A percentile compares a stretch with the other conserved stretches of the same genome.
Evolutionary conservation across 2,329 filamentous ascomycete species (phyloP).

Genomic region (Fusarium incarnatum): DNA sequence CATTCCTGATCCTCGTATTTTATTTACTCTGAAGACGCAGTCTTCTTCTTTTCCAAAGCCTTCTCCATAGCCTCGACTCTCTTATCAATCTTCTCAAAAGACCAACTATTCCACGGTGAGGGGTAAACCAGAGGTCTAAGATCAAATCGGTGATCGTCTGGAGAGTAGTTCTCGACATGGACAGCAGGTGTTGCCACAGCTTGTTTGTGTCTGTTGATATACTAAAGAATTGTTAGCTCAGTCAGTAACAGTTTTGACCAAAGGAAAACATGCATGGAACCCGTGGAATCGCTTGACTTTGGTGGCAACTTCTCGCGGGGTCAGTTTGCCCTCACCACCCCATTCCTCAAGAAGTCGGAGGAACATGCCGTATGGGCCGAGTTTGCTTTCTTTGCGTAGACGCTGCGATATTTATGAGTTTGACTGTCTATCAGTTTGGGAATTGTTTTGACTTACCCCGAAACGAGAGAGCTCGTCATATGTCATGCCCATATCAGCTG

Average conservation of each 20-base stretch:
- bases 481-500: slow-evolving; percentile 57
- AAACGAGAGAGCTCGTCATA: slow-evolving; percentile 57
- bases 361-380: slow-evolving; percentile 57
- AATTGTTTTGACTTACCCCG: slow-evolving; percentile 38
- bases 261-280: slow-evolving; percentile 37
- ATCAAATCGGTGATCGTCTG: slow-evolving; percentile 48
- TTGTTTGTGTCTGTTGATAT: slow-evolving; percentile 32
- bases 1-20: too few relatives aligned
- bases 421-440: neutral
- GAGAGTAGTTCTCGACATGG: slow-evolving; percentile 35
- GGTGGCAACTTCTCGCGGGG: slow-evolving; percentile 52
- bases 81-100: slow-evolving; percentile 56
- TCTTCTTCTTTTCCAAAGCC: slow-evolving; percentile 24
- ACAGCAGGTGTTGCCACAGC: slow-evolving; percentile 27
- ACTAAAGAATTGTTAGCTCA: neutral
- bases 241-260: too few relatives aligned
- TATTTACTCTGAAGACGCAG: too few relatives aligned
- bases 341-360: slow-evolving; percentile 56
- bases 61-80: slow-evolving; percentile 51
- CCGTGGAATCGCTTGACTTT: slow-evolving; percentile 52
- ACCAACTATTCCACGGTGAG: slow-evolving; percentile 50
- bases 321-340: slow-evolving; percentile 44
- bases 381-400: slow-evolving; percentile 56
- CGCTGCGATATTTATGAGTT: slow-evolving; percentile 11
- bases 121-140: slow-evolving; percentile 49